Evolutionary conservation across 2,329 filamentous ascomycete species (phyloP).

Genomic region (Alternaria incomplexa): DNA sequence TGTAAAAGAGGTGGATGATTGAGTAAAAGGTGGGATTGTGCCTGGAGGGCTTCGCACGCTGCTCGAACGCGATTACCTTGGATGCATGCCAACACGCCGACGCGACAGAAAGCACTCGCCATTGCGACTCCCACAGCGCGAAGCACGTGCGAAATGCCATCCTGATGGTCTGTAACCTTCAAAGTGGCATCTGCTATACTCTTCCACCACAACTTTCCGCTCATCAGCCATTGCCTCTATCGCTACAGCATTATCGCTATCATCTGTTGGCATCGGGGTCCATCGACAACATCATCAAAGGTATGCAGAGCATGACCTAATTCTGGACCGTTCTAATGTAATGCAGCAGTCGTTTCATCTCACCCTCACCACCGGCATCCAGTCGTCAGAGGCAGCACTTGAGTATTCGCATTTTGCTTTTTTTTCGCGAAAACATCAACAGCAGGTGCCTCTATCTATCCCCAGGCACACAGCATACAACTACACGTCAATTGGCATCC

Average conservation of each 20-base stretch:
- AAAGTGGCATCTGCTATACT: not conserved
- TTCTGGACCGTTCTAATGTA: not conserved
- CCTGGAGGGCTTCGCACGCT: not conserved
- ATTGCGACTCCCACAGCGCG: not conserved
- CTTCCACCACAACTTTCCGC: not conserved
- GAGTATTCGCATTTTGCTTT: not conserved
- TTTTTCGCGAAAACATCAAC: not conserved
- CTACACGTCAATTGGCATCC: not conserved
- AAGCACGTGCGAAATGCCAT: not conserved
- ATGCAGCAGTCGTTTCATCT: not conserved
- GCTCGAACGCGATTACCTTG: not conserved
- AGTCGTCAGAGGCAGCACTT: not conserved
- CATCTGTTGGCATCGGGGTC: not conserved
- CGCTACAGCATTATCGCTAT: not conserved
- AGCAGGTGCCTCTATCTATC: not conserved
- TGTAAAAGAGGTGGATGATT: not conserved
- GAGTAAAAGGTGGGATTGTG: not conserved
- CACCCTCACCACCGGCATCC: not conserved
- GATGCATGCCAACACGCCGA: not conserved
- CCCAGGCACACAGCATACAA: not conserved
- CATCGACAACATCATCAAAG: not conserved
- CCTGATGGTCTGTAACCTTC: not conserved
- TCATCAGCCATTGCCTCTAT: not conserved
- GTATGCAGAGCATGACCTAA: not conserved
- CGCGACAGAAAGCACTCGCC: not conserved